phyloP scores from a whole-genome alignment of 129 eudicot genomes.

The Escallonia rubra region DNA sequence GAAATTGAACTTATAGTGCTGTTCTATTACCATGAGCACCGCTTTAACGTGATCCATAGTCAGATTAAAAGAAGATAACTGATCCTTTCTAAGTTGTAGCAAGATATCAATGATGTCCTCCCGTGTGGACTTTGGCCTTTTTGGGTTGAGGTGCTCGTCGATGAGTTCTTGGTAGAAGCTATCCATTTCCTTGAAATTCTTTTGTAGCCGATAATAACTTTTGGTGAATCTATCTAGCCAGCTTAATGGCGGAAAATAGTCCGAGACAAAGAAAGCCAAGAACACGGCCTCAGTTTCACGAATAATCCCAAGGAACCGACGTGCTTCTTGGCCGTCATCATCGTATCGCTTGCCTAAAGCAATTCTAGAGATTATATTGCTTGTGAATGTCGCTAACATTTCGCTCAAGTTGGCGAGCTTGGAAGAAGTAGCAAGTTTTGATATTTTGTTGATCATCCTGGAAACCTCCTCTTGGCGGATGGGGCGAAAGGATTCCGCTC shows the following conservation, averaged over 20 bases:
- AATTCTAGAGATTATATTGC: not conserved
- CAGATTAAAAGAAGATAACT: not conserved
- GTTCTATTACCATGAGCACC: too few relatives aligned
- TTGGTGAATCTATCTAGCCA: slow-evolving; percentile 16
- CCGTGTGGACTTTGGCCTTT: not conserved
- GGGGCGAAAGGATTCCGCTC: slow-evolving; percentile 2
- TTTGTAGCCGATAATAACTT: not conserved
- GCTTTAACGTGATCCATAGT: slow-evolving; percentile 13
- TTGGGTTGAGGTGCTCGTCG: slow-evolving; percentile 11
- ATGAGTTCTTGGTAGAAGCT: slow-evolving; percentile 11
- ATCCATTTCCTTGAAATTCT: slow-evolving; percentile 2
- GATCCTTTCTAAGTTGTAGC: slow-evolving; percentile 1
- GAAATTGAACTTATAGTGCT: too few relatives aligned
- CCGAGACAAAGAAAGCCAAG: not conserved
- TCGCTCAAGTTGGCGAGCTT: not conserved
- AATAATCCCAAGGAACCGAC: slow-evolving; percentile 8
- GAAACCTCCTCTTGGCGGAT: slow-evolving; percentile 3
- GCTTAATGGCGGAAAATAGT: slow-evolving; percentile 12
- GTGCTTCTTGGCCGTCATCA: not conserved
- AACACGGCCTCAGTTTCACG: slow-evolving; percentile 8
- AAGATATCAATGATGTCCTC: slow-evolving; percentile 13
- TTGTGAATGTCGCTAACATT: not conserved
- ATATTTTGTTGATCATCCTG: not conserved
- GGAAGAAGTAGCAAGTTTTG: not conserved
- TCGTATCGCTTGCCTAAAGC: slow-evolving; percentile 5